Evolutionary conservation across 2,329 filamentous ascomycete species (phyloP).

Genomic region (Colletotrichum acutatum): DNA sequence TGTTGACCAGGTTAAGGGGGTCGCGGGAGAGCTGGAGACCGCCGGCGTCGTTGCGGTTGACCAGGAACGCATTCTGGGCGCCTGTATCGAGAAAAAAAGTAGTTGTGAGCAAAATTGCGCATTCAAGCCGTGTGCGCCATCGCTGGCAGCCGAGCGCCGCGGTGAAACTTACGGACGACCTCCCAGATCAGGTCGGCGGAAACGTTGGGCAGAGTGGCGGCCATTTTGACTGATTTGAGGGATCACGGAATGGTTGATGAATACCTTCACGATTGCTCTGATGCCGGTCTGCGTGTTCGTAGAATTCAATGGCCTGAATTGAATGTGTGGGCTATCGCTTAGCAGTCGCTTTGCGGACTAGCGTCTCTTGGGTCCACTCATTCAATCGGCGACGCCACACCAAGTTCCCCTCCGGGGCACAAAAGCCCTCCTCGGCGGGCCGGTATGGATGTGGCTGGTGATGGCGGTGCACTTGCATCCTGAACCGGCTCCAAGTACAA

Average conservation of each 20-base stretch:
- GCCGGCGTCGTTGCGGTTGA: slow-evolving; percentile 85
- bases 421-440: slow-evolving; percentile 25
- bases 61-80: slow-evolving; percentile 88
- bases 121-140: not conserved
- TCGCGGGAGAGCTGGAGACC: slow-evolving; percentile 93
- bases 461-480: slow-evolving; percentile 15
- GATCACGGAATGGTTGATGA: slow-evolving; percentile 42
- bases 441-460: slow-evolving; percentile 27
- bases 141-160: not conserved
- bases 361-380: not conserved
- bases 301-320: slow-evolving; percentile 39
- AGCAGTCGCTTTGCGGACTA: slow-evolving; percentile 37
- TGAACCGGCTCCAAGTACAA: not conserved
- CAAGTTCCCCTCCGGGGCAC: slow-evolving; percentile 17
- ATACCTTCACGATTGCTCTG: slow-evolving; percentile 31
- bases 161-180: slow-evolving; percentile 82
- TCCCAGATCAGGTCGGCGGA: slow-evolving; percentile 95
- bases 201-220: slow-evolving; percentile 74
- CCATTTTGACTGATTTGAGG: slow-evolving; percentile 64
- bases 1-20: slow-evolving; percentile 92
- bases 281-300: slow-evolving; percentile 17
- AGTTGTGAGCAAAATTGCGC: slow-evolving; percentile 12
- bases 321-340: slow-evolving; percentile 54
- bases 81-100: slow-evolving; percentile 61
- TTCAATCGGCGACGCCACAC: slow-evolving; percentile 13